Evolutionary conservation across 1,139 yeast species (phyloP).

Genomic region (Hanseniaspora uvarum): DNA sequence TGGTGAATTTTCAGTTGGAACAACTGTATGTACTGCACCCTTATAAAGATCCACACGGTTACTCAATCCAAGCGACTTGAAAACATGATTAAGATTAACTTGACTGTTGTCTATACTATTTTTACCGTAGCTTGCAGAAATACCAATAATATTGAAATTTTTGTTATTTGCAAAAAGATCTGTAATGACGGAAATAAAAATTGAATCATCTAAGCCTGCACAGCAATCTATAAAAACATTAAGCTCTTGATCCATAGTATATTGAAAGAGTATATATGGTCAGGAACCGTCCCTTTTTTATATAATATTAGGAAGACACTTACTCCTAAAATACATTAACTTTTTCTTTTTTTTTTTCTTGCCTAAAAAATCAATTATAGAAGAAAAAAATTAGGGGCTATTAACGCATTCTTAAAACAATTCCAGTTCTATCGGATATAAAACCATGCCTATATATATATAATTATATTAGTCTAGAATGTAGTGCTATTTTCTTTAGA

Average conservation of each 20-base stretch:
- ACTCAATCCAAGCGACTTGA: not conserved
- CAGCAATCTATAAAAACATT: slow-evolving; percentile 75
- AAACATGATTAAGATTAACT: not conserved
- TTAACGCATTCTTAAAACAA: not conserved
- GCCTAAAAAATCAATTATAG: not conserved
- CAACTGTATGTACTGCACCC: slow-evolving; percentile 39
- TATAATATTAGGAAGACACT: too few relatives aligned
- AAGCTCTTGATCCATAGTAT: not conserved
- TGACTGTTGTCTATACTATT: slow-evolving; percentile 61
- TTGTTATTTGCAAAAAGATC: slow-evolving; percentile 39
- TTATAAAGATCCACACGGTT: slow-evolving; percentile 51
- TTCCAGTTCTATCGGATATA: not conserved
- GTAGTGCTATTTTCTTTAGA: slow-evolving; percentile 11
- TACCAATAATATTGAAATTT: slow-evolving; percentile 42
- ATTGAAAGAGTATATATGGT: not conserved
- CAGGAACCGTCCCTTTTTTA: too few relatives aligned
- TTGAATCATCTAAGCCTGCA: slow-evolving; percentile 84
- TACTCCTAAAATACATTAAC: too few relatives aligned
- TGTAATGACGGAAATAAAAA: slow-evolving; percentile 50
- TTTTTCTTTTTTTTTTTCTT: not conserved
- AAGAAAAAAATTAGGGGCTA: not conserved
- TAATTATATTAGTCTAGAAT: not conserved
- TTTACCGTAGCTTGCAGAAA: slow-evolving; percentile 77
- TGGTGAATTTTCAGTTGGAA: not conserved
- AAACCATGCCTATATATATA: not conserved